Conservation (phyloP, 495 filamentous ascomycete species). For the Tuber microsphaerosporum region DNA sequence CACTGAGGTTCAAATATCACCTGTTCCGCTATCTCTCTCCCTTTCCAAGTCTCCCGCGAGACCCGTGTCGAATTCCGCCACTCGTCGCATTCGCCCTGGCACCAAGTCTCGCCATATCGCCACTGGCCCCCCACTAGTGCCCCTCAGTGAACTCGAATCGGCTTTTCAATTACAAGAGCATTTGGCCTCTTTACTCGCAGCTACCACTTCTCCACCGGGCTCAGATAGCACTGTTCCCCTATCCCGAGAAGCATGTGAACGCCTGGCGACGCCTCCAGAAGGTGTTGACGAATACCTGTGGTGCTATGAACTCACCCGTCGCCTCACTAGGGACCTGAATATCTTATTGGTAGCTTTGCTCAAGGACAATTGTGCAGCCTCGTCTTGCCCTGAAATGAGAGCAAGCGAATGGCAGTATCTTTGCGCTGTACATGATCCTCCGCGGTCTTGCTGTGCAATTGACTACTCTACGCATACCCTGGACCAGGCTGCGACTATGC, state of each 20-base stretch:
- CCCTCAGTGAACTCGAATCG: constrained; percentile 83
- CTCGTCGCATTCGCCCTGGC: constrained; percentile 80
- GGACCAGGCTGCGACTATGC: constrained; percentile 87
- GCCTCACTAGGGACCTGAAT: constrained; percentile 88
- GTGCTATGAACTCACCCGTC: constrained; percentile 96
- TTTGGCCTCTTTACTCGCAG: constrained; percentile 79
- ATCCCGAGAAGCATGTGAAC: constrained; percentile 60
- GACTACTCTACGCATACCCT: constrained; percentile 98
- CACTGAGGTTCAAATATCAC: constrained; percentile 39
- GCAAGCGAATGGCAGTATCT: constrained; percentile 98
- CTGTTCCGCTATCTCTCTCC: constrained; percentile 50
- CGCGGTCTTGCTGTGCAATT: constrained; percentile 92
- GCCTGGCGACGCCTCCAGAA: constrained; percentile 69
- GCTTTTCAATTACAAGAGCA: constrained; percentile 98
- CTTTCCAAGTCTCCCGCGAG: constrained; percentile 69
- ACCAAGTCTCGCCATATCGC: constrained; percentile 86
- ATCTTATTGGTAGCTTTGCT: constrained; percentile 84
- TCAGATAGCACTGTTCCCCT: constrained; percentile 55
- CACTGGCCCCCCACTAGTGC: constrained; percentile 78
- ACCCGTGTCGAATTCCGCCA: constrained; percentile 42
- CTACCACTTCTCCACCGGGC: constrained; percentile 55
- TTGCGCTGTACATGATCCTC: constrained; percentile 91
- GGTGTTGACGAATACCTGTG: constrained; percentile 77
- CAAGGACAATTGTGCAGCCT: constrained; percentile 74
- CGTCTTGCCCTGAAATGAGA: constrained; percentile 94